phyloP scores from a whole-genome alignment of 352 stramenopile species.

The Phytophthora ohioensis region DNA sequence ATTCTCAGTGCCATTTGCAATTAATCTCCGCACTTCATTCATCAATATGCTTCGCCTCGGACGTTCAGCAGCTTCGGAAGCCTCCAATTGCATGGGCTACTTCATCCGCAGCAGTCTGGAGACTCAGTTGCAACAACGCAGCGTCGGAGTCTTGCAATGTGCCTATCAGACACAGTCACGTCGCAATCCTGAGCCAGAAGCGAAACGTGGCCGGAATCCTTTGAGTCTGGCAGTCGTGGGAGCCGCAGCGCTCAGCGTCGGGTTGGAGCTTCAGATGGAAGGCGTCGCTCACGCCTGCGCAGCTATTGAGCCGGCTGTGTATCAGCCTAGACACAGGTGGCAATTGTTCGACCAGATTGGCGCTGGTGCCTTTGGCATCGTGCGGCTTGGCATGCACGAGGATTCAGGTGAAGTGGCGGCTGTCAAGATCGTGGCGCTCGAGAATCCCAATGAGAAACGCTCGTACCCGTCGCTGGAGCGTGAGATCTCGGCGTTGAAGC shows the following conservation, averaged over 20 bases:
- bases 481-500: conserved; percentile 75
- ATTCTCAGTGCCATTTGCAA: too few relatives aligned
- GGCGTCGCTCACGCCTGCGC: conserved; percentile 49
- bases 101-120: conserved; percentile 26
- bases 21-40: neutral
- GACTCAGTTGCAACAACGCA: conserved; percentile 30
- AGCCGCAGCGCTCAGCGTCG: conserved; percentile 57
- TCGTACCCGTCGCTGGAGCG: conserved; percentile 70
- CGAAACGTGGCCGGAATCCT: conserved; percentile 18
- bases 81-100: conserved; percentile 31
- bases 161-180: conserved; percentile 49
- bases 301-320: conserved; percentile 38
- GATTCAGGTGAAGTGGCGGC: conserved; percentile 76
- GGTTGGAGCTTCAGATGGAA: conserved; percentile 45
- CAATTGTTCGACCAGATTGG: conserved; percentile 82
- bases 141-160: conserved; percentile 26
- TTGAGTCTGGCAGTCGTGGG: conserved; percentile 61
- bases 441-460: conserved; percentile 37
- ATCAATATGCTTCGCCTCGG: conserved; percentile 39
- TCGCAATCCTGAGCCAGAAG: conserved; percentile 17
- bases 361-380: conserved; percentile 72
- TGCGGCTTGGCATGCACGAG: conserved; percentile 73
- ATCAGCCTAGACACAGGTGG: conserved; percentile 44
- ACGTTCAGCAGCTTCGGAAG: conserved; percentile 33
- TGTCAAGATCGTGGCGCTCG: conserved; percentile 72